phyloP scores from a whole-genome alignment of 2,329 filamentous ascomycete genomes.

The Calonectria crousiana region DNA sequence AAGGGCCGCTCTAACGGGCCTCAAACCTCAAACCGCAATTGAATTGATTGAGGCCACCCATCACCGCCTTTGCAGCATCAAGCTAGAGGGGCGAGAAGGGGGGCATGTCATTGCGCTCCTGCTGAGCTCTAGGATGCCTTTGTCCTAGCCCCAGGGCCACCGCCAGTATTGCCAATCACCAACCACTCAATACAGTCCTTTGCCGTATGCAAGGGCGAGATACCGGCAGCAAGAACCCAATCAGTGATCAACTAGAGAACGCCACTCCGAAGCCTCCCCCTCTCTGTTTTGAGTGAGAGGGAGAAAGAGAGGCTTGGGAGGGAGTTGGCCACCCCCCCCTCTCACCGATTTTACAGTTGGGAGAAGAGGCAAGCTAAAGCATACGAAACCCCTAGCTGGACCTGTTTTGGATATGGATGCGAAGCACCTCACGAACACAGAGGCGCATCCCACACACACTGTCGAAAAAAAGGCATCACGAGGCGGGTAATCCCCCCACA shows the following conservation, averaged over 20 bases:
- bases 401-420: conserved; percentile 2
- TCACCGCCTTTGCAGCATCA: neutral
- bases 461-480: conserved; percentile 13
- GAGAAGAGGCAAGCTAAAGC: neutral
- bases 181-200: neutral
- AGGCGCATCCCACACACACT: neutral
- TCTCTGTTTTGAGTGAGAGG: neutral
- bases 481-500: conserved; percentile 3
- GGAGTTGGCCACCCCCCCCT: neutral
- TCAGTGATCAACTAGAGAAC: neutral
- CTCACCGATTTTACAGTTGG: conserved; percentile 4
- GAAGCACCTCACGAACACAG: conserved; percentile 2
- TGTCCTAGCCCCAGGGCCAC: neutral
- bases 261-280: neutral
- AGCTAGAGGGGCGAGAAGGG: neutral
- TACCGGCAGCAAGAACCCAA: neutral
- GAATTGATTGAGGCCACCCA: conserved; percentile 4
- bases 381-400: neutral
- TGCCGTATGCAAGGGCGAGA: conserved; percentile 1
- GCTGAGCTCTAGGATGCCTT: neutral
- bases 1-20: conserved; percentile 4
- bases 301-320: neutral
- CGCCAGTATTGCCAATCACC: neutral
- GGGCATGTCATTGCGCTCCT: neutral
- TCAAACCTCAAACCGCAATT: neutral